A percentile compares a stretch with the other conserved stretches of the same genome.
These are phyloP conservation scores for Ceraceosorus bombacis DNA, from an alignment of 1,284 basidiomycete species.

Conservation along the genomic window DNA sequence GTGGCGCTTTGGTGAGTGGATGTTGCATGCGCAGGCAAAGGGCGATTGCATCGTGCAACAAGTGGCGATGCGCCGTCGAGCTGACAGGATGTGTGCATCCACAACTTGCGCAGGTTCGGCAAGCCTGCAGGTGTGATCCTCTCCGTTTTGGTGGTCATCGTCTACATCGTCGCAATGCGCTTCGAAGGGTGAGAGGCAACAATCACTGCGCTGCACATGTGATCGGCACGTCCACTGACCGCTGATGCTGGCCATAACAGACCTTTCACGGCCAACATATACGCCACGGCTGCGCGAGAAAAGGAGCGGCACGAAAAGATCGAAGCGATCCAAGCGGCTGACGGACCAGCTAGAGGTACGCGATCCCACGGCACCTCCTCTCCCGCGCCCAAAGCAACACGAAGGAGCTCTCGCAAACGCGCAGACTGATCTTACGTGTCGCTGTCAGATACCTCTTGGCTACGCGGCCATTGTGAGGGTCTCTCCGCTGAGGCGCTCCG, in stretches of 20 bases:
- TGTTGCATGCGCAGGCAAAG: neutral
- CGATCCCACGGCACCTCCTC: neutral
- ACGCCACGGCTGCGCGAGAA: conserved; percentile 34
- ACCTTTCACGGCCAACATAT: conserved; percentile 44
- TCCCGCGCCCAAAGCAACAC: no score
- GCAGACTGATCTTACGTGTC: no score
- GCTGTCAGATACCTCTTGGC: no score
- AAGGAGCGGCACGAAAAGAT: conserved; percentile 11
- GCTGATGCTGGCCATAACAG: conserved; percentile 6
- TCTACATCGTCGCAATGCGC: conserved; percentile 38
- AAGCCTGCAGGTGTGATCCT: conserved; percentile 45
- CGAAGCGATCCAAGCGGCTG: neutral
- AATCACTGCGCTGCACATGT: neutral
- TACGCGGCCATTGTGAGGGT: no score
- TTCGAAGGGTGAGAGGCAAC: conserved; percentile 32
- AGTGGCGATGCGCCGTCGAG: neutral
- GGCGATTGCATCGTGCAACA: conserved; percentile 1
- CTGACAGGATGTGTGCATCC: conserved; percentile 1
- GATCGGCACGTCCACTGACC: neutral
- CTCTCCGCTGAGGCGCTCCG: no score
- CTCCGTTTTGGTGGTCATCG: conserved; percentile 39
- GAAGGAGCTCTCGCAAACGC: no score
- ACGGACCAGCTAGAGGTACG: neutral
- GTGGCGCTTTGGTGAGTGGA: conserved; percentile 39
- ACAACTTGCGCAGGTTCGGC: conserved; percentile 19